Evolutionary conservation across 148 eudicot genomes (phyloP), one percentile per base, ranked within the genome.

Genomic region (Salicornia ramosissima): DNA sequence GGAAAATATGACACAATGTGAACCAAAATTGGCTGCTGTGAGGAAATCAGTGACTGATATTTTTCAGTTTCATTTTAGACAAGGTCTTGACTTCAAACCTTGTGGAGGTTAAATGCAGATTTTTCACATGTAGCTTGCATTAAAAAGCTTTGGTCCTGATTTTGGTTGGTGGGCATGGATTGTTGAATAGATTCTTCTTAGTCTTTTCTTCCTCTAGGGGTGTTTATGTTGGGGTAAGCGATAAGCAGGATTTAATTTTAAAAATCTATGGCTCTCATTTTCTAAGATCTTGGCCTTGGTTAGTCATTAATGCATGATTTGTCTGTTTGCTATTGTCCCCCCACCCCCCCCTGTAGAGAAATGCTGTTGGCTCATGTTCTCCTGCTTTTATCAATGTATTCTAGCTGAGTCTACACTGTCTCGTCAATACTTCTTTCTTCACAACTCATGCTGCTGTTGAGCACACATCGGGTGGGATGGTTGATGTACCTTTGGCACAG

Each of bases 401-500:
- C 52, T 57, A 90, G 97, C 63, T 65, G 80, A 76, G 74, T 70
- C 57, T 50, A 47, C 64, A 65, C 57, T 69, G 64, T 69, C 71
- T 70, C 65, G 57, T 72, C 65, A 81, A 71, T 75, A 71, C 75
- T 39, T 75, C 77, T 68, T 69, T 58, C 73, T 86, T 81, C 69
- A 81, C 97, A 60, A 85, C 88, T 78, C 83, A 83, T 66, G 83
- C 89, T 65, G 63, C 72, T 51, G 66, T 70, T 15, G 90, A 83
- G 64, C 70, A 68, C 26, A 74, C 76, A 53, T 77, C 70, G 65
- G 74, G 52, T 58, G 93, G 91, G 43, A 74, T 87, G 59, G 80
- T 94, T 64, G 97, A 90, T 71, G 81, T 94, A 54, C 97, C 96
- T 58, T 81, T 94, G 74, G 96, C 97, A 24, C 98, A 94, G 71